Conservation (phyloP, 2,329 filamentous ascomycete genomes). For the Cadophora luteo-olivacea region DNA sequence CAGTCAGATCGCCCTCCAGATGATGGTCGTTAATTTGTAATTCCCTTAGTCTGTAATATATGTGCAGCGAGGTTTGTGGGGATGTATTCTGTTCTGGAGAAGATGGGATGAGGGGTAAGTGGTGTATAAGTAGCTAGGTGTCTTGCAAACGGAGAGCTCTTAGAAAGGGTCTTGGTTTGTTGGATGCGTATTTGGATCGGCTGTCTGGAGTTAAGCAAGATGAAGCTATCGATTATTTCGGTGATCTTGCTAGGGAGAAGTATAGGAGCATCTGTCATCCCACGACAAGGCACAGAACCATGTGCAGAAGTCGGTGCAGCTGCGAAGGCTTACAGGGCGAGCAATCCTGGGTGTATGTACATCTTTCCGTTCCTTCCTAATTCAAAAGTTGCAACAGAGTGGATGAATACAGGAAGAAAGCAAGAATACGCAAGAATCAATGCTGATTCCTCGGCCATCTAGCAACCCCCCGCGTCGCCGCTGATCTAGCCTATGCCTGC, state of each 20-base stretch:
- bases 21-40: too few species aligned
- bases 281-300: neutral
- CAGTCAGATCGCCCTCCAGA: too few species aligned
- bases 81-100: too few species aligned
- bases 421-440: too few species aligned
- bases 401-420: too few species aligned
- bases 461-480: constrained; percentile 41
- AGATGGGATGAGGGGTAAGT: too few species aligned
- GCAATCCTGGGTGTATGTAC: constrained; percentile 12
- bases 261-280: neutral
- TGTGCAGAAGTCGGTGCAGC: constrained; percentile 18
- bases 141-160: neutral
- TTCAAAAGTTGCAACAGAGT: too few species aligned
- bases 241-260: neutral
- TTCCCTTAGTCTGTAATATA: too few species aligned
- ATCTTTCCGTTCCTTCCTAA: too few species aligned
- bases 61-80: too few species aligned
- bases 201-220: neutral
- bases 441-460: neutral
- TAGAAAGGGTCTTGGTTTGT: neutral
- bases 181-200: too few species aligned
- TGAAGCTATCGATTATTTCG: neutral
- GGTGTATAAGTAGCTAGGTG: neutral
- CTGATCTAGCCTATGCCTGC: constrained; percentile 41
- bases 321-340: neutral